Conservation (phyloP, 495 filamentous ascomycete genomes). For the Hamigera avellanea region DNA sequence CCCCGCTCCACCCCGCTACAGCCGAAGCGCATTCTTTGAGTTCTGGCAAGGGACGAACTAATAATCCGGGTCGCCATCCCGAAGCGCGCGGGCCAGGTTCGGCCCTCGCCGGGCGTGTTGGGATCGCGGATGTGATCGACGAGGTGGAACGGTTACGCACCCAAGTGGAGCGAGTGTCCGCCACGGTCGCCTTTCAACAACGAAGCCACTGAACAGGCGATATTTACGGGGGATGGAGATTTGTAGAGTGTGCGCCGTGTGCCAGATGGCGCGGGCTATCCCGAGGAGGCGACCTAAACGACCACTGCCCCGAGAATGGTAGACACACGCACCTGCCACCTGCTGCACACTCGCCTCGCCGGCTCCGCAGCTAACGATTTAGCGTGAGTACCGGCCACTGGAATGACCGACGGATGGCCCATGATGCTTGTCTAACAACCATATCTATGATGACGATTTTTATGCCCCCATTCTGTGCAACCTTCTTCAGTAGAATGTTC, state of each 20-base stretch:
- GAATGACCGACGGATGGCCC: slow-evolving; percentile 2
- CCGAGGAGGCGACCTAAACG: not conserved
- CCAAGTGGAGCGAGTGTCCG: slow-evolving; percentile 27
- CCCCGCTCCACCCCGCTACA: slow-evolving; percentile 17
- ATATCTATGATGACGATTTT: too few species aligned
- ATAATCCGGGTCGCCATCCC: slow-evolving; percentile 11
- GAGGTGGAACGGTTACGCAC: slow-evolving; percentile 27
- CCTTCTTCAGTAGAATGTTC: too few species aligned
- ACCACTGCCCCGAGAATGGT: slow-evolving; percentile 1
- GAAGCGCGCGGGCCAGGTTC: slow-evolving; percentile 11
- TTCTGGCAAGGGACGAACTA: slow-evolving; percentile 9
- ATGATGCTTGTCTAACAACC: not conserved
- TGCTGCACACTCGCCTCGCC: slow-evolving; percentile 1
- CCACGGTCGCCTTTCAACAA: slow-evolving; percentile 14
- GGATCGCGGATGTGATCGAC: slow-evolving; percentile 24
- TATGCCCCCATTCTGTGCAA: too few species aligned
- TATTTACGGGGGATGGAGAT: not conserved
- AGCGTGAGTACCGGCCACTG: slow-evolving; percentile 8
- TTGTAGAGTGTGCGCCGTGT: not conserved
- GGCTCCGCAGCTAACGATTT: slow-evolving; percentile 1
- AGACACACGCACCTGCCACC: slow-evolving; percentile 10
- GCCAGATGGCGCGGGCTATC: not conserved
- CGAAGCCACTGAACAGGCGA: slow-evolving; percentile 2
- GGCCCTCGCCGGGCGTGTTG: slow-evolving; percentile 12
- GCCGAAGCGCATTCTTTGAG: slow-evolving; percentile 8